Conservation (phyloP, 2,329 filamentous ascomycete genomes). For the Aspergillus sp. region DNA sequence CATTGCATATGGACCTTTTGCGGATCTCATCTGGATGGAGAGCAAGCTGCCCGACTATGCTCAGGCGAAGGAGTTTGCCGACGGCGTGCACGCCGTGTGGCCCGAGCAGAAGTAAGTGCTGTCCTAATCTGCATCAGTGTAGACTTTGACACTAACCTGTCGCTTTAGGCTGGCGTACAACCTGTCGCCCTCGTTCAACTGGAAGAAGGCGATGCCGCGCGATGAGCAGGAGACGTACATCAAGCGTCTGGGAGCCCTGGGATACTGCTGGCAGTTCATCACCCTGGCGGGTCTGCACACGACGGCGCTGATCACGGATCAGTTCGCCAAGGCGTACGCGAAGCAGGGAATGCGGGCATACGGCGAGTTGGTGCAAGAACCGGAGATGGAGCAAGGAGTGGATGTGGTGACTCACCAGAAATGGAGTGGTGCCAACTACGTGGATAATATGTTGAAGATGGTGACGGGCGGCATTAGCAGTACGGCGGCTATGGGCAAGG, state of each 20-base stretch:
- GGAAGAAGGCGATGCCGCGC: constrained; percentile 93
- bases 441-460: constrained; percentile 96
- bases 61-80: constrained; percentile 90
- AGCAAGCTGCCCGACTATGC: constrained; percentile 89
- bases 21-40: constrained; percentile 99
- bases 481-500: constrained; percentile 94
- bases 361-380: constrained; percentile 95
- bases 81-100: constrained; percentile 90
- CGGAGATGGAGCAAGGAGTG: constrained; percentile 85
- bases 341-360: constrained; percentile 91
- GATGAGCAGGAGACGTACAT: constrained; percentile 98
- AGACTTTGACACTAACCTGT: constrained; percentile 18
- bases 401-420: constrained; percentile 99
- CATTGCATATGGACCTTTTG: constrained; percentile 87
- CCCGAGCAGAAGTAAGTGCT: constrained; percentile 86
- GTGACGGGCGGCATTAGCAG: constrained; percentile 88
- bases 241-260: constrained; percentile 76
- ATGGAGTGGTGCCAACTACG: constrained; percentile 93
- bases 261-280: constrained; percentile 99
- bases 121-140: background rate
- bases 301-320: constrained; percentile 86
- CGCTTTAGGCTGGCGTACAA: constrained; percentile 83
- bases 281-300: constrained; percentile 97
- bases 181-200: constrained; percentile 98
- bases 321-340: constrained; percentile 81